Evolutionary conservation across 2,329 filamentous ascomycete species (phyloP), one percentile per base, ranked within the genome.

Genomic region (Rhexocercosporidium sp.): DNA sequence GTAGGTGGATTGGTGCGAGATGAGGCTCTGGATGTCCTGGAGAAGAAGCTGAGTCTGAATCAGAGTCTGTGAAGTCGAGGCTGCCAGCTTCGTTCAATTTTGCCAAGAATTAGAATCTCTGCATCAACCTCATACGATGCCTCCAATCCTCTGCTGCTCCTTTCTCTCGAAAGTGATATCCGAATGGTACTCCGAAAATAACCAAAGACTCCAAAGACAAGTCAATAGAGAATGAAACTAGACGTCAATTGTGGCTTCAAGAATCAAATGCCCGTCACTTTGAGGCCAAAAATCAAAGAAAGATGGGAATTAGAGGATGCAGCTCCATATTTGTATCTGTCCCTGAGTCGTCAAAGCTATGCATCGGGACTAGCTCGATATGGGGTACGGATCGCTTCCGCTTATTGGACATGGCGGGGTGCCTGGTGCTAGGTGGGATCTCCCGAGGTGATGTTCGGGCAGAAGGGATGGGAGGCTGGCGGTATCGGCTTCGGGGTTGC

Each of bases 371-470:
- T 68, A 62, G 66, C 44, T 41, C 54, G 27, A 7, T 71, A 63
- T 69, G 69, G 69, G 67, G 67, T 62, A 69, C 39, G 63, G 31
- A 31, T 47, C 44, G 29, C 18, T 44, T 64, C 61, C 57, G 63
- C 63, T 39, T 54, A 41, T 63, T 47, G 64, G 27, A 31, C 14
- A 25, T 39, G 34, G 20, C 31, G 59, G 59, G 31, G 20, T 22
- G 47, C 16, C 44, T 20, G 41, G 27, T 51, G 57, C 65, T 51
- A 29, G 29, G 29, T 9, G 29, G 8, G 16, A 3, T 46, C 44
- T 14, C 53, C 53, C 20, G 31, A 57, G 51, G 31, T 37, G 31
- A 25, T 39, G 20, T 57, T 60, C 66, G 62, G 62, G 65, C 53
- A 60, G 39, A 59, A 66, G 62, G 65, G 65, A 69, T 56, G 22